Percentiles rank a stretch among this genome's conserved stretches.
Conservation (phyloP, 1,284 basidiomycete species). For the Takashimella koratensis region DNA sequence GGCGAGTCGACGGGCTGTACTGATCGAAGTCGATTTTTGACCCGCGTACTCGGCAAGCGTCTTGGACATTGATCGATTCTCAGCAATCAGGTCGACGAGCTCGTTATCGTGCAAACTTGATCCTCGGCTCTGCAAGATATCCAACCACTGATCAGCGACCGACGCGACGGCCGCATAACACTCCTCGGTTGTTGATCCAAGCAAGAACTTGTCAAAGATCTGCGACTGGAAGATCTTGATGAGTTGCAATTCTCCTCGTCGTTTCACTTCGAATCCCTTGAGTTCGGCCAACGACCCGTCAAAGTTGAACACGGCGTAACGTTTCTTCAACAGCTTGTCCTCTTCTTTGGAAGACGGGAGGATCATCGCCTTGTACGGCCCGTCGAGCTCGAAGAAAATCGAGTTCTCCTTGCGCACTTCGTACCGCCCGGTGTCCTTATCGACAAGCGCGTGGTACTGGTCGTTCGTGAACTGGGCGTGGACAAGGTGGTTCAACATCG, state of each 20-base stretch:
- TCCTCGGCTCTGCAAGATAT: constrained; percentile 85
- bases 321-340: constrained; percentile 97
- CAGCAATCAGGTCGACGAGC: constrained; percentile 94
- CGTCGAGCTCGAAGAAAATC: constrained; percentile 99
- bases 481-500: constrained; percentile 99
- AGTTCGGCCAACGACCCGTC: constrained; percentile 95
- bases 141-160: constrained; percentile 95
- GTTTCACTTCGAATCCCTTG: constrained; percentile 99
- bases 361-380: constrained; percentile 99
- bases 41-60: constrained; percentile 93
- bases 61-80: constrained; percentile 97
- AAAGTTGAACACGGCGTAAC: constrained; percentile 99
- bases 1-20: constrained; percentile 88
- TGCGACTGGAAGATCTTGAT: constrained; percentile 99
- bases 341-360: constrained; percentile 99
- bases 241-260: constrained; percentile 93
- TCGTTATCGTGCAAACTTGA: constrained; percentile 84
- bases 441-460: constrained; percentile 87
- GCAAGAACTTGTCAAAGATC: constrained; percentile 95
- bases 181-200: constrained; percentile 87
- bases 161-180: constrained; percentile 93
- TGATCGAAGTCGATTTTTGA: constrained; percentile 98
- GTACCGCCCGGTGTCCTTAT: constrained; percentile 79
- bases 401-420: constrained; percentile 91
- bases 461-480: constrained; percentile 95